Conservation (phyloP, 495 filamentous ascomycete species). For the Podospora tetraspora region DNA sequence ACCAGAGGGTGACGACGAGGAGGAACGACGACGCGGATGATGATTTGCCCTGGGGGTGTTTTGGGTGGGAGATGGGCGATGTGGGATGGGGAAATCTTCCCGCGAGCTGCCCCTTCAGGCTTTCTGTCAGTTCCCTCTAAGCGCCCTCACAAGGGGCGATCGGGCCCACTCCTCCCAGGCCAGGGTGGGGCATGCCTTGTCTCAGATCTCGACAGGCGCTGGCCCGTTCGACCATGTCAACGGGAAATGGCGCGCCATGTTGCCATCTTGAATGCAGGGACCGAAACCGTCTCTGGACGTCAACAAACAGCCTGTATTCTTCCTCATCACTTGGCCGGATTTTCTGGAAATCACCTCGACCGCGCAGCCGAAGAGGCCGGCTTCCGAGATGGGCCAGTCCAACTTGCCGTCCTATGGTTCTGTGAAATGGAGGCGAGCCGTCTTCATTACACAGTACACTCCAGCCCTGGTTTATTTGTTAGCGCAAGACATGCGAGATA, state of each 20-base stretch:
- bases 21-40: slow-evolving; percentile 1
- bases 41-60: background rate
- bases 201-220: slow-evolving; percentile 12
- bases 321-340: background rate
- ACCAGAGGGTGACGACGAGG: background rate
- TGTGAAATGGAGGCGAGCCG: background rate
- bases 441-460: too few species aligned
- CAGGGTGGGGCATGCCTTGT: slow-evolving; percentile 1
- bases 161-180: background rate
- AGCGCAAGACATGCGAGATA: too few species aligned
- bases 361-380: background rate
- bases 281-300: background rate
- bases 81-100: background rate
- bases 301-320: background rate
- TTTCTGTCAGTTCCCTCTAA: background rate
- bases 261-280: slow-evolving; percentile 15
- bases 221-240: background rate
- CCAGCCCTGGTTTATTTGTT: too few species aligned
- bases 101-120: background rate
- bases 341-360: background rate
- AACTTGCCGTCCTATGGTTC: background rate
- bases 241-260: slow-evolving; percentile 8
- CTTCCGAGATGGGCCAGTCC: background rate
- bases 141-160: background rate
- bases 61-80: background rate